These are phyloP conservation scores for Rasamsonia emersonii DNA, from an alignment of 2,329 filamentous ascomycete genomes.

Conservation along the genomic window DNA sequence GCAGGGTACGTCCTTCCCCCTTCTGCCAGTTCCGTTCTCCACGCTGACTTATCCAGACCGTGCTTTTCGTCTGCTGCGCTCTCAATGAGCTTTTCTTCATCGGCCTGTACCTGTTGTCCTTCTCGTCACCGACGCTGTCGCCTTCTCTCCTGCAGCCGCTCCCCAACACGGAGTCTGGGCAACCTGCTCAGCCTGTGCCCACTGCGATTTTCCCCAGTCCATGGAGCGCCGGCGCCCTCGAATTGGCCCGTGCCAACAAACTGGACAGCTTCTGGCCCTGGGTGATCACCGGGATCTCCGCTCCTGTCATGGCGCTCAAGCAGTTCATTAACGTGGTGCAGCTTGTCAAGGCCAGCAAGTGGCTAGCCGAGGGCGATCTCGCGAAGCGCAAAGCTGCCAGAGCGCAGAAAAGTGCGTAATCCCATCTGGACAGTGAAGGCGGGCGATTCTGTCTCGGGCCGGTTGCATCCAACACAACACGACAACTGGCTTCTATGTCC, in stretches of 20 bases:
- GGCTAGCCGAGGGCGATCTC: conserved; percentile 86
- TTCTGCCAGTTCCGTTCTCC: conserved; percentile 6
- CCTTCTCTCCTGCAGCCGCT: conserved; percentile 67
- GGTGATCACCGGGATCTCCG: conserved; percentile 71
- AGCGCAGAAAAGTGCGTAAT: conserved; percentile 20
- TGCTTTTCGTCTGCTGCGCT: conserved; percentile 83
- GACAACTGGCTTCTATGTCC: no score
- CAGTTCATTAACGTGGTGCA: conserved; percentile 92
- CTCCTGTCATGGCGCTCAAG: conserved; percentile 83
- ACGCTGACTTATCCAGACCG: conserved; percentile 48
- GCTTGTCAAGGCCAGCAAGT: conserved; percentile 83
- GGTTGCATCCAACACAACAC: no score
- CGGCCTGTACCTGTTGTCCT: conserved; percentile 92
- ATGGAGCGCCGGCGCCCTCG: conserved; percentile 85
- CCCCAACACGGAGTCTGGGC: conserved; percentile 53
- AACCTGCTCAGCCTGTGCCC: conserved; percentile 58
- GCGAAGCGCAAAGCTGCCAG: conserved; percentile 50
- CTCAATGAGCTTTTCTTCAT: conserved; percentile 98
- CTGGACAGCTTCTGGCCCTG: conserved; percentile 68
- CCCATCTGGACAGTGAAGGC: no score
- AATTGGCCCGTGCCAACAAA: conserved; percentile 90
- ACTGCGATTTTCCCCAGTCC: conserved; percentile 76
- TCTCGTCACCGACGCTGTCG: conserved; percentile 81
- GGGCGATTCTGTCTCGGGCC: conserved; percentile 9
- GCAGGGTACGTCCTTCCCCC: conserved; percentile 59